A percentile compares a stretch with the other conserved stretches of the same genome.
phyloP scores from a whole-genome alignment of 495 filamentous ascomycete species.

The Neurospora sp. region DNA sequence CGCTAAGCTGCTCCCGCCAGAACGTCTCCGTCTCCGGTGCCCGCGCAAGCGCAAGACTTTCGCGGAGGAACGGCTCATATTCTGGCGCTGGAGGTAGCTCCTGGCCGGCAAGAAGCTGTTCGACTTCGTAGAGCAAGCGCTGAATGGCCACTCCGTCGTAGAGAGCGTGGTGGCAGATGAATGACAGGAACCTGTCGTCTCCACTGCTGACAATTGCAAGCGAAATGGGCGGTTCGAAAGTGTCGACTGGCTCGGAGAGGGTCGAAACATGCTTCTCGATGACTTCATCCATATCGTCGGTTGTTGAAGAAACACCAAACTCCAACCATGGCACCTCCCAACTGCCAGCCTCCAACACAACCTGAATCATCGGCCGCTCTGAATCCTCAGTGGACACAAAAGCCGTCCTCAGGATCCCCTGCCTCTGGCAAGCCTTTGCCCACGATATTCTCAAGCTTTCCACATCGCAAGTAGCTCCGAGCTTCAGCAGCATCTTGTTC shows the following conservation, averaged over 20 bases:
- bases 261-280: constrained; percentile 18
- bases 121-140: constrained; percentile 54
- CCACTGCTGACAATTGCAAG: constrained; percentile 21
- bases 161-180: constrained; percentile 63
- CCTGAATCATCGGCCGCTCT: constrained; percentile 46
- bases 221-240: constrained; percentile 25
- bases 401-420: constrained; percentile 54
- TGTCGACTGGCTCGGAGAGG: constrained; percentile 22
- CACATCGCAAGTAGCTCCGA: constrained; percentile 5
- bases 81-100: constrained; percentile 32
- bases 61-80: constrained; percentile 34
- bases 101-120: constrained; percentile 36
- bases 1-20: constrained; percentile 47
- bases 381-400: constrained; percentile 46
- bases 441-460: constrained; percentile 28
- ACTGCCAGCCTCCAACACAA: constrained; percentile 32
- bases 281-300: not conserved
- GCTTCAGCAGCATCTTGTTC: constrained; percentile 33
- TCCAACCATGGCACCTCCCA: constrained; percentile 24
- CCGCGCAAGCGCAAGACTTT: constrained; percentile 8
- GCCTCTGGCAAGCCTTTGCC: constrained; percentile 41
- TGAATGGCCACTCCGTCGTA: constrained; percentile 69
- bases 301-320: constrained; percentile 6
- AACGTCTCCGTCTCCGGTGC: constrained; percentile 41
- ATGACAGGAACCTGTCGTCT: constrained; percentile 38